A percentile compares a stretch with the other conserved stretches of the same genome.
Conservation (phyloP, 257 asterid species). For the Solanum corneliomulleri region DNA sequence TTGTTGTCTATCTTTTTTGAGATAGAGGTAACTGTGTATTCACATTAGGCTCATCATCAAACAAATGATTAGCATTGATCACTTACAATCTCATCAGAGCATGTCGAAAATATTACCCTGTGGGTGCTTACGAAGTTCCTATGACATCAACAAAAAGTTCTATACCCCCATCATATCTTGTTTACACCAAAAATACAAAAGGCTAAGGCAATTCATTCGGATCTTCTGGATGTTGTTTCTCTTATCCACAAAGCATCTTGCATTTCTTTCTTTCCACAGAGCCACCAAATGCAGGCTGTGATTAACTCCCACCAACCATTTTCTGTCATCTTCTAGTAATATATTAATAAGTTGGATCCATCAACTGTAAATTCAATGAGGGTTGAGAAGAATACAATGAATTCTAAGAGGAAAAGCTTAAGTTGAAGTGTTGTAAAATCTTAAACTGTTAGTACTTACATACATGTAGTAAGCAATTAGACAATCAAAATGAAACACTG, state of each 20-base stretch:
- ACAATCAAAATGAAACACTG: background rate
- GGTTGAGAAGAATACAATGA: background rate
- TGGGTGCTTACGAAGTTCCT: background rate
- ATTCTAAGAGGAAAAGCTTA: background rate
- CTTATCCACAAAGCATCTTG: background rate
- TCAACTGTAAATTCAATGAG: background rate
- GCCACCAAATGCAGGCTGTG: background rate
- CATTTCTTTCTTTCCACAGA: background rate
- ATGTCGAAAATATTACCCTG: too few species aligned
- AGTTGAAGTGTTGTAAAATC: background rate
- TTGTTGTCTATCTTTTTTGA: background rate
- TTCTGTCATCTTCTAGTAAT: background rate
- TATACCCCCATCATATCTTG: background rate
- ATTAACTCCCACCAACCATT: background rate
- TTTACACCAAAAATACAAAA: background rate
- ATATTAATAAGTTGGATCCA: background rate
- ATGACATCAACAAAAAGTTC: background rate
- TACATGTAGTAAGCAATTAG: background rate
- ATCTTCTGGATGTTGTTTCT: background rate
- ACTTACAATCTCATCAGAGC: background rate
- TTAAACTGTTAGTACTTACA: background rate
- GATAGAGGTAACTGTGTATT: background rate
- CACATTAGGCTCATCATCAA: background rate
- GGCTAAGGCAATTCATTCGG: background rate
- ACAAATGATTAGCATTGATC: background rate